Evolutionary conservation across 139 green algal species (phyloP).

Genomic region (Chlamydomonas sphaeroides): DNA sequence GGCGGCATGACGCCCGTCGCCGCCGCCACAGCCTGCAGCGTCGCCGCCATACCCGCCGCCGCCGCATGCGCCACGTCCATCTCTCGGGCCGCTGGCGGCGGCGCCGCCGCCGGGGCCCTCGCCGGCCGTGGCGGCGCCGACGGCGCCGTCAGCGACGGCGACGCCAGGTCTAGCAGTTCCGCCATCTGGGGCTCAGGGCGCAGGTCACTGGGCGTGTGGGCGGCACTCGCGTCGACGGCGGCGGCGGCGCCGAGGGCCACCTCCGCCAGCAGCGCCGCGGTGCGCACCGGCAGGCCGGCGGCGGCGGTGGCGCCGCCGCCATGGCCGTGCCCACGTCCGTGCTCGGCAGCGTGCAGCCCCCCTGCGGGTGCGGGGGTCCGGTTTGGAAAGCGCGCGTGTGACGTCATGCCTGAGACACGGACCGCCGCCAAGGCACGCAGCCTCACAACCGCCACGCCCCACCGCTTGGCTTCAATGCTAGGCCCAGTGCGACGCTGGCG

Average conservation of each 20-base stretch:
- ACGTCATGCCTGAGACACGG: too few relatives aligned
- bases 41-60: not conserved
- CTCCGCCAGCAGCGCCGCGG: constrained; percentile 40
- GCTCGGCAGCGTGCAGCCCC: not conserved
- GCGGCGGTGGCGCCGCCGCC: not conserved
- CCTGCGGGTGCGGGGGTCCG: too few relatives aligned
- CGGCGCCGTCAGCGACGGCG: not conserved
- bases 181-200: not conserved
- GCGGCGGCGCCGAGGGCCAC: constrained; percentile 18
- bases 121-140: not conserved
- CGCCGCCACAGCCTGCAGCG: constrained; percentile 3
- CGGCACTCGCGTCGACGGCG: constrained; percentile 18
- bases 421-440: too few relatives aligned
- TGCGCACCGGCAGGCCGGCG: not conserved
- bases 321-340: too few relatives aligned
- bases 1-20: not conserved
- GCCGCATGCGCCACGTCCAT: not conserved
- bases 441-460: too few relatives aligned
- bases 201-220: not conserved
- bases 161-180: constrained; percentile 20
- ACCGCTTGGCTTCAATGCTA: too few relatives aligned
- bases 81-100: not conserved
- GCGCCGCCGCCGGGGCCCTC: not conserved
- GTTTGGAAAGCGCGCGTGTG: too few relatives aligned
- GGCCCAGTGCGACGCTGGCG: too few relatives aligned